Base-by-base conservation (phyloP, 1,284 basidiomycete genomes). In the Cystobasidium slooffiae region DNA sequence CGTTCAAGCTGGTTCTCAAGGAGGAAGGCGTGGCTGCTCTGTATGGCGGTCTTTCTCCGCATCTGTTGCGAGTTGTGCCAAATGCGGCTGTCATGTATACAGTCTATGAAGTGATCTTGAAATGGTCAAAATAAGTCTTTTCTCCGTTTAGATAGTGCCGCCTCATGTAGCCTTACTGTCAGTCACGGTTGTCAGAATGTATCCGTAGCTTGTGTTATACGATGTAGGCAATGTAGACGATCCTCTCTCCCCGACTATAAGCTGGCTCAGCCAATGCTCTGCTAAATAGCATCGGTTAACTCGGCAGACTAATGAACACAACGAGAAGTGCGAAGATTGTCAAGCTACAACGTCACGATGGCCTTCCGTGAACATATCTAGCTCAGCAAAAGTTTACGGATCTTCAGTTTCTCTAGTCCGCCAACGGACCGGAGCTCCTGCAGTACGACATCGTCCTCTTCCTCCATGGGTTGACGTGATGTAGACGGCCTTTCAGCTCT, bases 11-110 rank as follows among this genome's bases (percentile, higher is more conserved):
- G 3, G 89, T 99, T 74, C 87, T 95, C 62, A 88, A 87, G 16
- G 97, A 99, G 82, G 96, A 99, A 82, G 96, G 96, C 24, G 87
- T 88, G 5, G 85, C 87, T 43, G 89, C 91, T 5, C 82, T 99
- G 52, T 99, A 99, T 80, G 91, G 94, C 44, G 97, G 97, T 4
- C 86, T 99, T 68, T 92, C 90, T 68, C 94, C 96, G 0, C 97
- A 99, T 83, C 86, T 99, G 74, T 90, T 99, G 87, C 89, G 96
- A 61, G 96, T 99, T 68, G 92, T 98, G 0, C 96, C 96, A 3
- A 99, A 99, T 79, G 96, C 96, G 0, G 92, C 91, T 0, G 93
- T 97, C 78, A 99, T 98, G 94, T 99, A 91, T 84, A 89, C 76
- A n/a, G 81, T 84, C 47, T 84, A 84, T 77, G 84, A 82, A 64